These are phyloP conservation scores for Houttuynia cordata DNA, from an alignment of 164 flowering plant genomes.

Conservation along the genomic window DNA sequence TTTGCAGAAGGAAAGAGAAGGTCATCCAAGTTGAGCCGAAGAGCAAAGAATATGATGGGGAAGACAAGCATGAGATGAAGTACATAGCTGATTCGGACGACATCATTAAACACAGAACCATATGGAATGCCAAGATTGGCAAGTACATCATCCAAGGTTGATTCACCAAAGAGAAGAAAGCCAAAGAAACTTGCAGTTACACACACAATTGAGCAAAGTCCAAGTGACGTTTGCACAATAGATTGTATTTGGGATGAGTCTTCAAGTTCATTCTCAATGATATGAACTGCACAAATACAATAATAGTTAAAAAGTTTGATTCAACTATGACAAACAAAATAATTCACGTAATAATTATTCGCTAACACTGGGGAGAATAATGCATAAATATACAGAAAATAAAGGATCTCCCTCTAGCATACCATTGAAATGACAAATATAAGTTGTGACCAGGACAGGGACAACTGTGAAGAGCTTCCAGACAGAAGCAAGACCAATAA, in stretches of 20 bases:
- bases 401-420: conserved; percentile 10
- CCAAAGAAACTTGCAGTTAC: conserved; percentile 80
- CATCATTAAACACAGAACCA: conserved; percentile 62
- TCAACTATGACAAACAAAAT: too few relatives aligned
- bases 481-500: conserved; percentile 49
- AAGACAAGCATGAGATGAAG: conserved; percentile 90
- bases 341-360: too few relatives aligned
- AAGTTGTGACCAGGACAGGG: conserved; percentile 88
- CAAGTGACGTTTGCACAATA: conserved; percentile 61
- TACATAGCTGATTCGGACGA: conserved; percentile 86
- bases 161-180: conserved; percentile 83
- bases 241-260: conserved; percentile 51
- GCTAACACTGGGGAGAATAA: too few relatives aligned
- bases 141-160: conserved; percentile 83
- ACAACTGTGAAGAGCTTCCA: conserved; percentile 76
- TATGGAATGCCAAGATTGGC: conserved; percentile 84
- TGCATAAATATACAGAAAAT: neutral
- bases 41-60: conserved; percentile 77
- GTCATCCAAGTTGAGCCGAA: conserved; percentile 78
- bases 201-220: conserved; percentile 72
- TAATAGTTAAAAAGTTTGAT: neutral
- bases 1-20: conserved; percentile 63
- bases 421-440: conserved; percentile 92
- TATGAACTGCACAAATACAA: conserved; percentile 58
- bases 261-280: conserved; percentile 78